Base-by-base conservation (phyloP, 177 flowering plant species). In the Vitis hybrid region DNA sequence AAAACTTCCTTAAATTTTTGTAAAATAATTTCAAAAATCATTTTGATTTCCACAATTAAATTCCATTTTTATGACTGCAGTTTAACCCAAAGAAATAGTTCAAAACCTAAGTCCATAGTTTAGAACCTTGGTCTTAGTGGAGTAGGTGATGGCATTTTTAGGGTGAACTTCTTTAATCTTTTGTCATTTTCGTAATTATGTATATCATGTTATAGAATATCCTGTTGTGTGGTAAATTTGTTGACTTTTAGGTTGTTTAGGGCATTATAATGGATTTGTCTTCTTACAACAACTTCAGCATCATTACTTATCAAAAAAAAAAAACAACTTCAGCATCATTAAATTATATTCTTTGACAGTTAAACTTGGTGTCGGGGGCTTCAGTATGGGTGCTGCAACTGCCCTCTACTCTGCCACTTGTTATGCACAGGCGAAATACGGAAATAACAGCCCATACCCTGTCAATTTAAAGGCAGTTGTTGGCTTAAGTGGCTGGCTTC, bases 401-500 rank as follows among this genome's bases (percentile, higher is more conserved):
- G 94, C 98, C 12, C 86, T 96, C 31, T 90, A 96, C 76, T 93
- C 98, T 58, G 98, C 97, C 39, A 90, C 93, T 62, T 92, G 97
- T 74, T 90, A 64, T 76, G 85, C 88, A 52, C 80, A 78, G 48
- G 98, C 97, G 14, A 87, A 79, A 77, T 92, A 85, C 73, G 90
- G 88, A 63, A 94, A 89, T 77, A 97, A 97, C 29, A 84, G 72
- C 64, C 85, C 81, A 1, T 96, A 94, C 79, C 82, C 81, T 31
- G 64, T 92, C 79, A 84, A 87, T 78, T 68, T 96, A 65, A 86
- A 89, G 71, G 90, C 91, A 49, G 82, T 91, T 75, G 82, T 96
- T 69, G 97, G 97, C 66, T 83, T 96, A 39, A 96, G 99, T 77
- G 94, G 98, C 51, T 96, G 98, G 98, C 99, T 94, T 86, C 99